Conservation (phyloP, 208 protist genomes). For the Acanthamoeba sp. region DNA sequence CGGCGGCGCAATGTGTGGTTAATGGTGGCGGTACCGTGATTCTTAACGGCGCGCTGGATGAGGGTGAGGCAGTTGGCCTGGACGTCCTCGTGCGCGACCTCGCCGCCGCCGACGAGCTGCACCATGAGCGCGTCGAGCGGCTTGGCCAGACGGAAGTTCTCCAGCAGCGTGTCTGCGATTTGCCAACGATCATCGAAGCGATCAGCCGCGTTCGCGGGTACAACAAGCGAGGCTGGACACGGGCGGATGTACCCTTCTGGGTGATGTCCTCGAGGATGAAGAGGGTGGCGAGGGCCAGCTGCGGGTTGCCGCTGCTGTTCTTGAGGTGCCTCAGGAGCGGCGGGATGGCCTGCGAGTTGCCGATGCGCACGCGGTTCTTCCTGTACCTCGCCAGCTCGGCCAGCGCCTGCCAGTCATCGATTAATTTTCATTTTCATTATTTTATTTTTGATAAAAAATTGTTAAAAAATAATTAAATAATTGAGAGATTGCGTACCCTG, state of each 20-base stretch:
- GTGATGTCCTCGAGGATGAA: slow-evolving; percentile 53
- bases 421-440: too few relatives aligned
- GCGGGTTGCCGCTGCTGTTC: slow-evolving; percentile 3
- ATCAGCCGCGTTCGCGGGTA: background rate
- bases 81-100: slow-evolving; percentile 46
- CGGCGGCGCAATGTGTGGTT: background rate
- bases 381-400: slow-evolving; percentile 31
- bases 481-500: background rate
- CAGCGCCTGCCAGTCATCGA: background rate
- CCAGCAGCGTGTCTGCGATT: slow-evolving; percentile 25
- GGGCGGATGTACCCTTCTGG: background rate
- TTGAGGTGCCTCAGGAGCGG: slow-evolving; percentile 46
- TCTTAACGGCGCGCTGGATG: slow-evolving; percentile 34
- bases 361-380: slow-evolving; percentile 46
- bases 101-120: slow-evolving; percentile 14
- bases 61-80: slow-evolving; percentile 37
- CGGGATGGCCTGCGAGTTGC: slow-evolving; percentile 40
- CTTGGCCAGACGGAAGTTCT: slow-evolving; percentile 60
- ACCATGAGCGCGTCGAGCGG: slow-evolving; percentile 30
- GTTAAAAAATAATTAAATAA: background rate
- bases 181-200: background rate
- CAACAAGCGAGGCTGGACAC: background rate
- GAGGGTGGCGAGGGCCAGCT: background rate
- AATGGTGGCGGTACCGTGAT: slow-evolving; percentile 41
- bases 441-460: background rate